phyloP scores from a whole-genome alignment of 1,139 yeast genomes.

The Blastobotrys buckinghamii region DNA sequence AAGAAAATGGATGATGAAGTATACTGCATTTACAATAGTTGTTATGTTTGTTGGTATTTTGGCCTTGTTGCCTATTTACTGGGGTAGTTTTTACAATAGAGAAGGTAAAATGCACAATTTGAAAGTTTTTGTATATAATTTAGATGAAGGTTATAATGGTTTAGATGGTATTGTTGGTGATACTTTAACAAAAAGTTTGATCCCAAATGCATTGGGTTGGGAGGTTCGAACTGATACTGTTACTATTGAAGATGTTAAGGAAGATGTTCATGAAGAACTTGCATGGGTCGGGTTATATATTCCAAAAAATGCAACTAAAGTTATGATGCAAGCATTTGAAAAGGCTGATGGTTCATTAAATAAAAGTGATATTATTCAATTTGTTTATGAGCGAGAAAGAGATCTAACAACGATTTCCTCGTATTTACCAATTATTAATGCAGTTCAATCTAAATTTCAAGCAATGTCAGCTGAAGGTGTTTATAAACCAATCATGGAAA shows the following conservation, averaged over 20 bases:
- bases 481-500: slow-evolving; percentile 16
- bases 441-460: slow-evolving; percentile 27
- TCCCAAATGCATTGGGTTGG: slow-evolving; percentile 25
- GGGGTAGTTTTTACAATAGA: slow-evolving; percentile 54
- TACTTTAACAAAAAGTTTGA: slow-evolving; percentile 28
- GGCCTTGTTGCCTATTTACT: slow-evolving; percentile 45
- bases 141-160: slow-evolving; percentile 34
- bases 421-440: slow-evolving; percentile 33
- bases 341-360: slow-evolving; percentile 13
- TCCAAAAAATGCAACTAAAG: slow-evolving; percentile 22
- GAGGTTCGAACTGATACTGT: slow-evolving; percentile 28
- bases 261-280: slow-evolving; percentile 18
- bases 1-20: slow-evolving; percentile 1
- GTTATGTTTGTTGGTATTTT: slow-evolving; percentile 14
- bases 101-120: slow-evolving; percentile 37
- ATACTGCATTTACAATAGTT: not conserved
- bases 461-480: slow-evolving; percentile 9
- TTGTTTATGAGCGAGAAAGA: slow-evolving; percentile 48
- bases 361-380: slow-evolving; percentile 31
- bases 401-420: slow-evolving; percentile 42
- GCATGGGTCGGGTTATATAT: slow-evolving; percentile 25
- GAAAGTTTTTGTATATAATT: slow-evolving; percentile 43
- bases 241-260: slow-evolving; percentile 15
- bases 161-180: slow-evolving; percentile 33
- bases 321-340: slow-evolving; percentile 16